These are phyloP conservation scores for Filobasidium uniguttulatum DNA, from an alignment of 1,284 basidiomycete genomes.

Conservation along the genomic window DNA sequence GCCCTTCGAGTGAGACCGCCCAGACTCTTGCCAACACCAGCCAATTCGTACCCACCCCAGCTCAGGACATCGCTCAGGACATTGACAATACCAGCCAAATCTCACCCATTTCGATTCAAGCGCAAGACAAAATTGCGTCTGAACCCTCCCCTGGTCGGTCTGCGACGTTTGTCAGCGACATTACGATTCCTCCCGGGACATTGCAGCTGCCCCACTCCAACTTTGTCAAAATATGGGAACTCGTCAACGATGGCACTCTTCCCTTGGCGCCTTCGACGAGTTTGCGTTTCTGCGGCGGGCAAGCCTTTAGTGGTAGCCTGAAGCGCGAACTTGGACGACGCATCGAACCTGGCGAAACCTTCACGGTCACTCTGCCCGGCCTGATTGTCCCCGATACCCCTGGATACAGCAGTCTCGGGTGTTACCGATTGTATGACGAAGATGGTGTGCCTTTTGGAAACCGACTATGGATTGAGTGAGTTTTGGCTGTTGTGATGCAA, in stretches of 20 bases:
- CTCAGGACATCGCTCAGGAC: neutral
- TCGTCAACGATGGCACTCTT: constrained; percentile 7
- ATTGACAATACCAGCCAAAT: neutral
- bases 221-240: constrained; percentile 14
- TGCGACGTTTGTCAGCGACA: constrained; percentile 9
- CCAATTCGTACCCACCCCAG: neutral
- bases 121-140: neutral
- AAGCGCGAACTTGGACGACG: neutral
- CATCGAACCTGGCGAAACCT: constrained; percentile 1
- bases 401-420: constrained; percentile 3
- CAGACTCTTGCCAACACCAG: neutral
- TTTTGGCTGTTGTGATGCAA: no score
- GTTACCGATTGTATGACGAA: constrained; percentile 7
- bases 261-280: constrained; percentile 3
- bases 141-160: neutral
- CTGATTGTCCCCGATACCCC: constrained; percentile 1
- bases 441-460: constrained; percentile 12
- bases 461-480: constrained; percentile 13
- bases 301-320: constrained; percentile 5
- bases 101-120: neutral
- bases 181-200: constrained; percentile 10
- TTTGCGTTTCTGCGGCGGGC: constrained; percentile 5
- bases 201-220: constrained; percentile 8
- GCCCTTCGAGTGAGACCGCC: neutral
- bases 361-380: constrained; percentile 5